A percentile compares a stretch with the other conserved stretches of the same genome.
Conservation (phyloP, 2,329 filamentous ascomycete species). For the Ceratocystis papillata region DNA sequence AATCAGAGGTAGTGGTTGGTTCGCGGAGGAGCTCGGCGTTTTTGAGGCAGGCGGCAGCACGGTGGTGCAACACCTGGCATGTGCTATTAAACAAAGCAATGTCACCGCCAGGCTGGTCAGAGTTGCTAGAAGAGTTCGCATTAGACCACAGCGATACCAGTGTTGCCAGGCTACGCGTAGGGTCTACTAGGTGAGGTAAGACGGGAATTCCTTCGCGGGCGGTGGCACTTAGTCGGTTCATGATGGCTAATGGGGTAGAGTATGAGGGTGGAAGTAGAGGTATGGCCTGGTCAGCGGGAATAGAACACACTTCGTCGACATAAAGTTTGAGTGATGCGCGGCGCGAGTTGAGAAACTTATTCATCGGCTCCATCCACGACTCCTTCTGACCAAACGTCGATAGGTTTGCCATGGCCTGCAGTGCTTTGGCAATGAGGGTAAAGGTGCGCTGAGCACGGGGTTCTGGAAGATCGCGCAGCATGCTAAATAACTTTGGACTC, state of each 20-base stretch:
- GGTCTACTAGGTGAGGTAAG: slow-evolving; percentile 84
- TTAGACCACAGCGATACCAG: slow-evolving; percentile 74
- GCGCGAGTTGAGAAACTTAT: slow-evolving; percentile 66
- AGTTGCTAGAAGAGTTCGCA: slow-evolving; percentile 32
- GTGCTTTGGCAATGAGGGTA: slow-evolving; percentile 81
- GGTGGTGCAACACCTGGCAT: slow-evolving; percentile 42
- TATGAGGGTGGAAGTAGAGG: slow-evolving; percentile 51
- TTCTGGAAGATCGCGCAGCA: slow-evolving; percentile 72
- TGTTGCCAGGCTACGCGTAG: slow-evolving; percentile 71
- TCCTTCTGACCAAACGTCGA: slow-evolving; percentile 89
- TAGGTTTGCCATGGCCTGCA: slow-evolving; percentile 84
- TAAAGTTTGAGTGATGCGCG: slow-evolving; percentile 74
- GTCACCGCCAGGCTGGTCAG: slow-evolving; percentile 38
- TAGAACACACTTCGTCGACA: slow-evolving; percentile 74
- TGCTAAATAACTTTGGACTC: slow-evolving; percentile 84
- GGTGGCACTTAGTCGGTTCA: slow-evolving; percentile 66
- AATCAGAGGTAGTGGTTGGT: not conserved
- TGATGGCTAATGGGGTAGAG: slow-evolving; percentile 82
- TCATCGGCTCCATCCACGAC: slow-evolving; percentile 99
- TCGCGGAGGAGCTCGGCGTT: slow-evolving; percentile 39
- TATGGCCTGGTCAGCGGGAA: slow-evolving; percentile 58
- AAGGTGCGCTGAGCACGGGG: slow-evolving; percentile 74
- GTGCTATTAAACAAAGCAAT: slow-evolving; percentile 43
- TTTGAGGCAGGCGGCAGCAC: slow-evolving; percentile 42
- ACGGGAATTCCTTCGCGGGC: slow-evolving; percentile 88